Percentiles rank a stretch among this genome's conserved stretches.
Evolutionary conservation across 106 monocot genomes (phyloP).

Genomic region (Vanilla planifolia): DNA sequence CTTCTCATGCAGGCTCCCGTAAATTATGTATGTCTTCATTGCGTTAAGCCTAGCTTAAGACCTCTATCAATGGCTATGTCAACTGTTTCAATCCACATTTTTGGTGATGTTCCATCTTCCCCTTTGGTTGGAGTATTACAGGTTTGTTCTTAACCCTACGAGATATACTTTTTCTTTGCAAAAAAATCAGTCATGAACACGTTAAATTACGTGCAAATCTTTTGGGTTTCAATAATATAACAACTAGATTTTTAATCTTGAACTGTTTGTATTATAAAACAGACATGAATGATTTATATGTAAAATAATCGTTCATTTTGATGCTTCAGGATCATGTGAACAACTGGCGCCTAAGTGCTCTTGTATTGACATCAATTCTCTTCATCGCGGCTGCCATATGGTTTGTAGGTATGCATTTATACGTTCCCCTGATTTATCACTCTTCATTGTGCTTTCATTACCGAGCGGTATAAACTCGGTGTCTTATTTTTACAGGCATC

Average conservation of each 20-base stretch:
- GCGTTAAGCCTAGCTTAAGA: slow-evolving; percentile 77
- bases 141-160: slow-evolving; percentile 32
- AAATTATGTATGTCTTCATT: slow-evolving; percentile 90
- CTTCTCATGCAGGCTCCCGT: slow-evolving; percentile 65
- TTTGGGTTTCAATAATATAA: not conserved
- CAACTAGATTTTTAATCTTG: not conserved
- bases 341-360: slow-evolving; percentile 74
- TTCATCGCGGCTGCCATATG: slow-evolving; percentile 79
- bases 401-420: slow-evolving; percentile 56
- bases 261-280: too few species aligned
- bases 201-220: not conserved
- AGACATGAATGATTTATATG: too few species aligned
- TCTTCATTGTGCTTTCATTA: not conserved
- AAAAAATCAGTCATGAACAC: not conserved
- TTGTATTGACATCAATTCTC: slow-evolving; percentile 78
- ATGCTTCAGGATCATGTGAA: slow-evolving; percentile 62
- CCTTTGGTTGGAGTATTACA: slow-evolving; percentile 90
- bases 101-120: slow-evolving; percentile 96
- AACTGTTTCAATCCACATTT: slow-evolving; percentile 96
- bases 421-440: not conserved
- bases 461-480: too few species aligned
- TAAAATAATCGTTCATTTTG: not conserved
- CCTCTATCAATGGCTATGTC: slow-evolving; percentile 97
- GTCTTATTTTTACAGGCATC: slow-evolving; percentile 63
- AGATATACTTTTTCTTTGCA: not conserved